phyloP scores from a whole-genome alignment of 306 rosid genomes.

The Prunus fruticosa region DNA sequence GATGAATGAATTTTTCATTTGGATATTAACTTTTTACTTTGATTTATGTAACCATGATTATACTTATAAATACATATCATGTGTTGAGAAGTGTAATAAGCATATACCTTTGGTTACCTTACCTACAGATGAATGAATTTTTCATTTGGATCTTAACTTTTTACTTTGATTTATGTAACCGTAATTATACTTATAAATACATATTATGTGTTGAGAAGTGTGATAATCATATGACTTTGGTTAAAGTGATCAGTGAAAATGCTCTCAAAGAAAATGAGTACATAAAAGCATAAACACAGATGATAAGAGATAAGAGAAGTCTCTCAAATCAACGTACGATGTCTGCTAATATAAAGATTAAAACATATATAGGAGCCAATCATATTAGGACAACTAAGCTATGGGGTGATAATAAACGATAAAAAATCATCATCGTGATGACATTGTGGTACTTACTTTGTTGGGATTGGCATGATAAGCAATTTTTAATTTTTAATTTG shows the following conservation, averaged over 20 bases:
- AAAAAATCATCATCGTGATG: not conserved
- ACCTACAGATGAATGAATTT: too few relatives aligned
- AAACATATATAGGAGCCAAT: not conserved
- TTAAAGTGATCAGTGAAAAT: too few relatives aligned
- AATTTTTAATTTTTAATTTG: too few relatives aligned
- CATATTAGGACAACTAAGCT: not conserved
- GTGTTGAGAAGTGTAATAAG: rapidly evolving
- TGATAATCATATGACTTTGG: too few relatives aligned
- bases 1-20: too few relatives aligned
- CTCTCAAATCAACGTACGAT: not conserved
- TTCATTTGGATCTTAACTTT: too few relatives aligned
- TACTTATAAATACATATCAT: rapidly evolving
- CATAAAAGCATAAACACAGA: not conserved
- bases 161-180: too few relatives aligned
- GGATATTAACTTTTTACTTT: too few relatives aligned
- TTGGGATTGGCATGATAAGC: not conserved
- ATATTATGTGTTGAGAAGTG: rapidly evolving
- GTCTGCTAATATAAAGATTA: not conserved
- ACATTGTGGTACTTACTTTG: not conserved
- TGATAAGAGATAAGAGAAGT: not conserved
- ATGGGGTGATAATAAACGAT: not conserved
- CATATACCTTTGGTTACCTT: too few relatives aligned
- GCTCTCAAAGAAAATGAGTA: too few relatives aligned
- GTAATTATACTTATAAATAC: too few relatives aligned
- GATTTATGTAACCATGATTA: too few relatives aligned